phyloP scores from a whole-genome alignment of 2,329 filamentous ascomycete genomes.

The Penicillium fuscoglaucum region DNA sequence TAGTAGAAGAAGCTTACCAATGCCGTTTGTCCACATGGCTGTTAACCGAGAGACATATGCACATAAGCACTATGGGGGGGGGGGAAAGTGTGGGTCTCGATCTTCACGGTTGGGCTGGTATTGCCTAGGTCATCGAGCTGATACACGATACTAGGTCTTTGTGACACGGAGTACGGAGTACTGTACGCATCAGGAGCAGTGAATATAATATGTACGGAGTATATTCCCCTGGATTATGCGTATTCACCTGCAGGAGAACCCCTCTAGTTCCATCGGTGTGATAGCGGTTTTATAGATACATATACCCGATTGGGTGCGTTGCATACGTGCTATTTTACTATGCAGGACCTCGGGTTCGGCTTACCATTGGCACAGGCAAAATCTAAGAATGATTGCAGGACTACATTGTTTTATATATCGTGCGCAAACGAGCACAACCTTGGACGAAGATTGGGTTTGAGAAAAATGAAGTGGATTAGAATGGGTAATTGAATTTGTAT shows the following conservation, averaged over 20 bases:
- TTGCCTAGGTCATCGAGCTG: not conserved
- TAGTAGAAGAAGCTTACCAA: not conserved
- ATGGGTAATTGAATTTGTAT: slow-evolving; percentile 12
- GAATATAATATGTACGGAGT: not conserved
- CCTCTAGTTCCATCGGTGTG: not conserved
- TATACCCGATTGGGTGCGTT: not conserved
- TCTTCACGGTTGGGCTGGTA: not conserved
- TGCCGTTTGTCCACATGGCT: not conserved
- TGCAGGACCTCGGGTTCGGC: not conserved
- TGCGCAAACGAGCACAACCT: not conserved
- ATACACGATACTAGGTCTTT: not conserved
- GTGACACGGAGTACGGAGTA: not conserved
- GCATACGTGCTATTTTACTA: not conserved
- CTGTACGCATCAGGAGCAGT: not conserved
- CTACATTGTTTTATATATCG: not conserved
- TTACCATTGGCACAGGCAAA: not conserved
- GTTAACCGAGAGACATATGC: not conserved
- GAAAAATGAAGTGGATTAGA: not conserved
- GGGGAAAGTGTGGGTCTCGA: not conserved
- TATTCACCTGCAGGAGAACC: not conserved
- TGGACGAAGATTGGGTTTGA: not conserved
- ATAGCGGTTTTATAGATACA: not conserved
- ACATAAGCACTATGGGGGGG: not conserved
- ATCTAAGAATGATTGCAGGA: not conserved
- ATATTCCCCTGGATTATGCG: not conserved